Conservation (phyloP, 176 grass and related monocot species). For the Guadua angustifolia region DNA sequence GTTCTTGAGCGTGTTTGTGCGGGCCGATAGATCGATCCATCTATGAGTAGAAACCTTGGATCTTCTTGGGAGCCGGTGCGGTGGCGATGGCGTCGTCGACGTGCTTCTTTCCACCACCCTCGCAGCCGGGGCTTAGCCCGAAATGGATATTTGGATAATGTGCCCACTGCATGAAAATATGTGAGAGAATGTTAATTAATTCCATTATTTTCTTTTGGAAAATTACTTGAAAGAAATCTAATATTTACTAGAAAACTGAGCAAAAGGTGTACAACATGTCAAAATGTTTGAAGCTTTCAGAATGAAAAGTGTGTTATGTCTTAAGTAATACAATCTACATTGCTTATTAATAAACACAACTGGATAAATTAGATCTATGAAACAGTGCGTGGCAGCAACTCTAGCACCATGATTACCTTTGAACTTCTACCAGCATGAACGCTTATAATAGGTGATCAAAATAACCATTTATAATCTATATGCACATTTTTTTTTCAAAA, state of each 20-base stretch:
- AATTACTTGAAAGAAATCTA: background rate
- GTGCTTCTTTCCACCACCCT: conserved; percentile 59
- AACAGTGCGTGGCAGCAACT: background rate
- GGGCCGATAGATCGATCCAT: background rate
- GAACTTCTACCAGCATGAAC: background rate
- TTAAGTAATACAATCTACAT: background rate
- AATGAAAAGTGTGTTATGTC: background rate
- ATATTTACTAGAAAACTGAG: background rate
- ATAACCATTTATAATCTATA: background rate
- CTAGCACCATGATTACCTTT: background rate
- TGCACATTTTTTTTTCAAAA: background rate
- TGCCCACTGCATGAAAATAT: conserved; percentile 76
- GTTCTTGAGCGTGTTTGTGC: background rate
- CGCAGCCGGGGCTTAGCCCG: conserved; percentile 46
- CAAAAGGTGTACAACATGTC: background rate
- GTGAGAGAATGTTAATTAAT: background rate
- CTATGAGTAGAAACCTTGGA: conserved; percentile 76
- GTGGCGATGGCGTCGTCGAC: conserved; percentile 46
- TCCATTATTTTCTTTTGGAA: background rate
- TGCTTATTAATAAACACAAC: background rate
- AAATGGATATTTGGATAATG: conserved; percentile 95
- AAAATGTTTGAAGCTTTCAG: background rate
- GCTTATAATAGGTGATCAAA: background rate
- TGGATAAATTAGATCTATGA: background rate
- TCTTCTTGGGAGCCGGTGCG: conserved; percentile 50